Percentiles rank a stretch among this genome's conserved stretches.
Evolutionary conservation across 441 rosid species (phyloP).

Genomic region (Adansonia madagascariensis): DNA sequence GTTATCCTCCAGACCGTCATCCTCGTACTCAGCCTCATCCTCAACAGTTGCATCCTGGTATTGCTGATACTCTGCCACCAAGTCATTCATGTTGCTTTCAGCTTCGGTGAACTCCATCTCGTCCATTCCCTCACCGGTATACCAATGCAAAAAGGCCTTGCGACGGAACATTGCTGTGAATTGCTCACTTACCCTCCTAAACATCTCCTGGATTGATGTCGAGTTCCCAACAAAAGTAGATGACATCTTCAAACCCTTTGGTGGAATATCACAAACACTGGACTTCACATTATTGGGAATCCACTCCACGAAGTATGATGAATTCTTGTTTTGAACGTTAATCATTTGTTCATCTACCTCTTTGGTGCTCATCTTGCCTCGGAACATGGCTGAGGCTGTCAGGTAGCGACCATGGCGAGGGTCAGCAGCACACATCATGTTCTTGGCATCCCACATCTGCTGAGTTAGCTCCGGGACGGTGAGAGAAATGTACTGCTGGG

Average conservation of each 20-base stretch:
- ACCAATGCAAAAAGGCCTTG: constrained; percentile 83
- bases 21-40: constrained; percentile 50
- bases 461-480: constrained; percentile 80
- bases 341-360: constrained; percentile 91
- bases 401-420: constrained; percentile 87
- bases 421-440: constrained; percentile 62
- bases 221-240: constrained; percentile 77
- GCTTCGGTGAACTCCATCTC: constrained; percentile 87
- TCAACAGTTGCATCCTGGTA: constrained; percentile 79
- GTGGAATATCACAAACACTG: constrained; percentile 87
- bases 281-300: constrained; percentile 93
- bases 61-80: constrained; percentile 79
- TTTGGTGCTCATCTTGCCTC: constrained; percentile 95
- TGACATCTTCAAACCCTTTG: constrained; percentile 67
- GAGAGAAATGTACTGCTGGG: constrained; percentile 75
- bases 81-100: constrained; percentile 81
- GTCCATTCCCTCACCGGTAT: constrained; percentile 80
- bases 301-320: constrained; percentile 95
- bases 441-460: constrained; percentile 45
- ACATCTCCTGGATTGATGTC: constrained; percentile 80
- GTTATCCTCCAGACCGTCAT: constrained; percentile 41
- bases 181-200: constrained; percentile 78
- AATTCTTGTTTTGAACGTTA: constrained; percentile 92
- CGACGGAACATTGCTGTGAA: constrained; percentile 81
- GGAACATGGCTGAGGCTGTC: constrained; percentile 92